Conservation (phyloP, 169 alveolate genomes). For the Hammondia hammondi region DNA sequence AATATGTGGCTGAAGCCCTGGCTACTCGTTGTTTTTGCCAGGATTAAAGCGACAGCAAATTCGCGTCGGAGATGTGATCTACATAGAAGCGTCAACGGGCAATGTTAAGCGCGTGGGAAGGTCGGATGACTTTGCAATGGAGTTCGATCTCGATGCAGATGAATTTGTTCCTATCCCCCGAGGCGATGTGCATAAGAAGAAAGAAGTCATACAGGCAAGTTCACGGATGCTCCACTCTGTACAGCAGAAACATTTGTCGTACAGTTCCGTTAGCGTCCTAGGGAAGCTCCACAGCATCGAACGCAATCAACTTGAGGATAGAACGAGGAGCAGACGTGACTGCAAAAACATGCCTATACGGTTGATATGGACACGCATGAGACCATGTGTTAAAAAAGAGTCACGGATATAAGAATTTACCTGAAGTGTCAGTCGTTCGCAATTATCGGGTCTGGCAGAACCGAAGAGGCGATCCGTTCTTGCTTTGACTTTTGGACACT, state of each 20-base stretch:
- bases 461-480: not conserved
- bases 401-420: not conserved
- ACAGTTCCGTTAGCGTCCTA: not conserved
- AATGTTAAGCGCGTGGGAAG: slow-evolving; percentile 98
- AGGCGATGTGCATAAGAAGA: slow-evolving; percentile 99
- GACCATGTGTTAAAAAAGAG: not conserved
- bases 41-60: slow-evolving; percentile 97
- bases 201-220: slow-evolving; percentile 93
- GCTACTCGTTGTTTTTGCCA: not conserved
- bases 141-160: slow-evolving; percentile 98
- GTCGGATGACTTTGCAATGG: slow-evolving; percentile 97
- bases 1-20: not conserved
- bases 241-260: not conserved
- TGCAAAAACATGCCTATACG: too few species aligned
- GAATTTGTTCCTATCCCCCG: slow-evolving; percentile 98
- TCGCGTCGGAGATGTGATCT: slow-evolving; percentile 79
- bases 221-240: too few species aligned
- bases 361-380: too few species aligned
- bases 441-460: not conserved
- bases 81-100: slow-evolving; percentile 97
- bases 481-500: not conserved
- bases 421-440: not conserved
- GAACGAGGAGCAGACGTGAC: not conserved
- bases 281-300: not conserved
- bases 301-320: not conserved